Percentiles rank a stretch among this genome's conserved stretches.
Conservation (phyloP, 345 rosid species). For the Geranium rotundifolium region DNA sequence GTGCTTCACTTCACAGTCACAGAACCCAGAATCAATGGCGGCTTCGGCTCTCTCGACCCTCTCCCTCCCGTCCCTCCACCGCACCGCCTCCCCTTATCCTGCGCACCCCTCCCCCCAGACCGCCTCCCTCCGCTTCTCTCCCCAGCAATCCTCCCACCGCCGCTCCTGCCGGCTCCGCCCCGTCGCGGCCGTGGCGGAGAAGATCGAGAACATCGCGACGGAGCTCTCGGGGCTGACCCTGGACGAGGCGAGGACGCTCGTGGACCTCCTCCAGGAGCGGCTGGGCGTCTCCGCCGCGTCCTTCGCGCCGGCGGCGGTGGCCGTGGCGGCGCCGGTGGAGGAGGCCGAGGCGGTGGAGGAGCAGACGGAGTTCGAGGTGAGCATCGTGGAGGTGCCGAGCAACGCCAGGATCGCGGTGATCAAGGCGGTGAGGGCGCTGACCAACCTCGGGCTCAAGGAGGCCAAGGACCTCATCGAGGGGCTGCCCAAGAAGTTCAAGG, state of each 20-base stretch:
- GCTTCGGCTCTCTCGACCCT: conserved; percentile 19
- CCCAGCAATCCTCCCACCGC: conserved; percentile 21
- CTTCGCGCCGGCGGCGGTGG: conserved; percentile 47
- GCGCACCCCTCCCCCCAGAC: conserved; percentile 13
- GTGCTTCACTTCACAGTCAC: not conserved
- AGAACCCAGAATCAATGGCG: conserved; percentile 9
- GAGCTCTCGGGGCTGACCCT: conserved; percentile 60
- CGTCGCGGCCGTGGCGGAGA: conserved; percentile 56
- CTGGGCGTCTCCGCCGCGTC: conserved; percentile 77
- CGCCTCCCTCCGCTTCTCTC: conserved; percentile 32
- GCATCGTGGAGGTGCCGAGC: conserved; percentile 67
- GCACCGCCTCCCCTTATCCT: conserved; percentile 12
- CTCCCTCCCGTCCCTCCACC: conserved; percentile 25
- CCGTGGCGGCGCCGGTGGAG: conserved; percentile 22
- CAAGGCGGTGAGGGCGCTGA: conserved; percentile 63
- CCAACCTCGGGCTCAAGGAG: conserved; percentile 78
- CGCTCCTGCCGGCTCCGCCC: conserved; percentile 44
- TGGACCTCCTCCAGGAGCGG: conserved; percentile 74
- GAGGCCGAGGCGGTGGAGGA: conserved; percentile 41
- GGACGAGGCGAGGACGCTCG: conserved; percentile 61
- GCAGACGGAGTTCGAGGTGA: conserved; percentile 74
- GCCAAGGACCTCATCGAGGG: conserved; percentile 84
- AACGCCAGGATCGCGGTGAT: conserved; percentile 67
- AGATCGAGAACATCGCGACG: conserved; percentile 51
- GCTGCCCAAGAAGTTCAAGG: conserved; percentile 81